These are phyloP conservation scores for Clitopilus passeckerianus DNA, from an alignment of 768 basidiomycete genomes.

Conservation along the genomic window DNA sequence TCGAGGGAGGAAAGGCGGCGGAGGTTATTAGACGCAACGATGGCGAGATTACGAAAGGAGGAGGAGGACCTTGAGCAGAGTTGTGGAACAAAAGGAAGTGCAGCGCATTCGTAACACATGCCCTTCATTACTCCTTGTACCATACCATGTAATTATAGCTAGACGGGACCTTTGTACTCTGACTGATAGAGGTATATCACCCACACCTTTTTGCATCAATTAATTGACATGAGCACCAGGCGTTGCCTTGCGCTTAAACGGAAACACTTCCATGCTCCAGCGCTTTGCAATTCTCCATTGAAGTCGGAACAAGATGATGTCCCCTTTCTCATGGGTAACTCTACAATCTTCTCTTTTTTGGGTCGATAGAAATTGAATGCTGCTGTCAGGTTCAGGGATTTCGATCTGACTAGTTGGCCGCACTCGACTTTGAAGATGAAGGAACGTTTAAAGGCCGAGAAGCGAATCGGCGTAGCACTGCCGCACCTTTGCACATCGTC, in stretches of 20 bases:
- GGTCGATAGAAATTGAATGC: too few species aligned
- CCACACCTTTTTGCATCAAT: neutral
- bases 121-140: neutral
- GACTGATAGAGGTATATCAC: neutral
- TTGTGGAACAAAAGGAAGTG: conserved; percentile 47
- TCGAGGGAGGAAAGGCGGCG: conserved; percentile 54
- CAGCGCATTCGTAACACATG: neutral
- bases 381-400: too few species aligned
- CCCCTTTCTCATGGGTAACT: neutral
- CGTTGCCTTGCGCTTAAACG: neutral
- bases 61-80: conserved; percentile 70
- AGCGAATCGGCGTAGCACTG: neutral
- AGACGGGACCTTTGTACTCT: neutral
- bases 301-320: neutral
- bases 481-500: neutral
- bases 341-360: too few species aligned
- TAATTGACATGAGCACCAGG: neutral
- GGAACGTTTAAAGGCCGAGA: neutral
- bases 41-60: conserved; percentile 52
- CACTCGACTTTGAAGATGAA: neutral
- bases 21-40: conserved; percentile 55
- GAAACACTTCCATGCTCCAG: neutral
- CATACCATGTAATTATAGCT: neutral
- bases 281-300: neutral
- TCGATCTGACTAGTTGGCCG: too few species aligned